These are phyloP conservation scores for Flaveria bidentis DNA, from an alignment of 129 eudicot species.

Conservation along the genomic window DNA sequence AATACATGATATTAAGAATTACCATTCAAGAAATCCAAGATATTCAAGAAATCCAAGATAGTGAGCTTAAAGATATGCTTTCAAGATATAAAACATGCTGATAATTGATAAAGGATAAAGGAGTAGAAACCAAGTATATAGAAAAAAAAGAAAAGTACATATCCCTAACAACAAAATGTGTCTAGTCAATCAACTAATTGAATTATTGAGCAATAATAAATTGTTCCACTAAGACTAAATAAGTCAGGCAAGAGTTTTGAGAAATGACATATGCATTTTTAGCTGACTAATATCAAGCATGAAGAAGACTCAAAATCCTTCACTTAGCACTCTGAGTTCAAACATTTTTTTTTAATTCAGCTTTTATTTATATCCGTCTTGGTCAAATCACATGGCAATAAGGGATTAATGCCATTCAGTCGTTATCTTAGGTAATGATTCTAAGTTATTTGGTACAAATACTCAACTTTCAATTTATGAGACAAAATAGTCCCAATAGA, in stretches of 20 bases:
- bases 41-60: not conserved
- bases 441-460: not conserved
- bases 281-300: not conserved
- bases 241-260: not conserved
- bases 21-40: not conserved
- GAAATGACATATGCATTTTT: too few relatives aligned
- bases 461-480: not conserved
- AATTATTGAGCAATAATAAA: slow-evolving; percentile 15
- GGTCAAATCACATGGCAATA: not conserved
- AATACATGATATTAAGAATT: not conserved
- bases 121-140: slow-evolving; percentile 1
- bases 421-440: not conserved
- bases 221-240: slow-evolving; percentile 1
- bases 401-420: not conserved
- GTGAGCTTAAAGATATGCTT: not conserved
- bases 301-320: not conserved
- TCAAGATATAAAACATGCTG: slow-evolving; percentile 6
- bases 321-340: not conserved
- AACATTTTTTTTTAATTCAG: not conserved
- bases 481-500: not conserved
- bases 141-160: slow-evolving; percentile 25
- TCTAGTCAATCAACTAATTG: slow-evolving; percentile 6
- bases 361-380: not conserved
- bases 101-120: slow-evolving; percentile 21
- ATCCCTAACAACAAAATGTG: slow-evolving; percentile 18